Evolutionary conservation across 371 early-diverging fungal species (phyloP).

Genomic region (Circinella umbellata): DNA sequence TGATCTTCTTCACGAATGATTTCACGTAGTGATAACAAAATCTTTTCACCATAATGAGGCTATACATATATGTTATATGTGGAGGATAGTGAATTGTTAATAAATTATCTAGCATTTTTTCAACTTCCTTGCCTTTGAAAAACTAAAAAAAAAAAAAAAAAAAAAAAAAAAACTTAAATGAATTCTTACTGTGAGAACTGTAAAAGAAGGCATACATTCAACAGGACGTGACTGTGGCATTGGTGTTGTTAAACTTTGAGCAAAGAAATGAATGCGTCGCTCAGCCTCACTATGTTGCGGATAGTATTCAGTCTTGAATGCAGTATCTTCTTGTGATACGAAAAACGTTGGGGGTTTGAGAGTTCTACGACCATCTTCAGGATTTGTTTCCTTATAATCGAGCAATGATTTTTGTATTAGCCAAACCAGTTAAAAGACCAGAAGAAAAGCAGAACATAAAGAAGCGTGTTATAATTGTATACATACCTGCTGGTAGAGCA

Average conservation of each 20-base stretch:
- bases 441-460: not conserved
- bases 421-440: no score
- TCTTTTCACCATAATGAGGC: slow-evolving; percentile 90
- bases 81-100: slow-evolving; percentile 59
- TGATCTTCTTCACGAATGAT: slow-evolving; percentile 85
- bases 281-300: slow-evolving; percentile 81
- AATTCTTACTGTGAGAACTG: slow-evolving; percentile 64
- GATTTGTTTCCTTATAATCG: slow-evolving; percentile 39
- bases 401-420: no score
- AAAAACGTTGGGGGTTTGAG: slow-evolving; percentile 86
- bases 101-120: slow-evolving; percentile 55
- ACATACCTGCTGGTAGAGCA: slow-evolving; percentile 80
- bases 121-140: slow-evolving; percentile 85
- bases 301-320: slow-evolving; percentile 77
- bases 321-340: slow-evolving; percentile 79
- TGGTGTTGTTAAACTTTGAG: slow-evolving; percentile 83
- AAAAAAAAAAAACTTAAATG: slow-evolving; percentile 68
- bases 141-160: slow-evolving; percentile 80
- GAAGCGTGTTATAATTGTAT: not conserved
- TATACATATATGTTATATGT: slow-evolving; percentile 85
- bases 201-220: slow-evolving; percentile 85
- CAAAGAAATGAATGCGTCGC: slow-evolving; percentile 88
- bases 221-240: slow-evolving; percentile 85
- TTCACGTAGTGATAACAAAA: slow-evolving; percentile 81
- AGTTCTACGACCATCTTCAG: slow-evolving; percentile 70